A percentile compares a stretch with the other conserved stretches of the same genome.
These are phyloP conservation scores for Rhizophagus prolifer DNA, from an alignment of 192 early-diverging fungal genomes.

Conservation along the genomic window DNA sequence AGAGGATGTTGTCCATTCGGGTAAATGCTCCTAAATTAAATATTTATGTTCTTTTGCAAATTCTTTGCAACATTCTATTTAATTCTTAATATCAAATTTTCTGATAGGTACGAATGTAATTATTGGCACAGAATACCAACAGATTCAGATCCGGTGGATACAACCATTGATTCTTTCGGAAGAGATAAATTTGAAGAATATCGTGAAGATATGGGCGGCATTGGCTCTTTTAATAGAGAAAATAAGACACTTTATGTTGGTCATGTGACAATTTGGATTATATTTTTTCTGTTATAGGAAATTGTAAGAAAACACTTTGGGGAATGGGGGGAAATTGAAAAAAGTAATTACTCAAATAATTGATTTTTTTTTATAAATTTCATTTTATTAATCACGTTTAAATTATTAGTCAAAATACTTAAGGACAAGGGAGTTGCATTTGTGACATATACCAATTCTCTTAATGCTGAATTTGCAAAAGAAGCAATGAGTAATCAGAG, in stretches of 20 bases:
- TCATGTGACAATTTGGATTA: slow-evolving; percentile 36
- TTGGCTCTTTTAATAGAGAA: slow-evolving; percentile 78
- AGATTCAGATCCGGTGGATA: slow-evolving; percentile 46
- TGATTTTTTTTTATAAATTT: neutral
- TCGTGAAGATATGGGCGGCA: slow-evolving; percentile 57
- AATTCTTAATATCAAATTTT: neutral
- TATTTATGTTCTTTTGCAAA: neutral
- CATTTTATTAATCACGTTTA: slow-evolving; percentile 7
- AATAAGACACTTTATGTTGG: slow-evolving; percentile 82
- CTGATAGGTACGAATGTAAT: slow-evolving; percentile 40
- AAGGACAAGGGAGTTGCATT: slow-evolving; percentile 76
- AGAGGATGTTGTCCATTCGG: slow-evolving; percentile 77
- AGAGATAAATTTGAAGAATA: slow-evolving; percentile 69
- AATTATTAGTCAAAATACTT: slow-evolving; percentile 63
- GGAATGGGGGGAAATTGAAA: slow-evolving; percentile 76
- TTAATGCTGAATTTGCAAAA: slow-evolving; percentile 84
- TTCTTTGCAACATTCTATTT: neutral
- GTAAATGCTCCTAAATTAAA: slow-evolving; percentile 32
- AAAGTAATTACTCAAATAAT: slow-evolving; percentile 43
- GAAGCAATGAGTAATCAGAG: slow-evolving; percentile 86
- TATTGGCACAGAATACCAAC: slow-evolving; percentile 56
- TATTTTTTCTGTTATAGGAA: slow-evolving; percentile 25
- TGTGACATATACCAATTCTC: slow-evolving; percentile 69
- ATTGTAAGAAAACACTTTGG: slow-evolving; percentile 65
- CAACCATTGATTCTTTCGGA: slow-evolving; percentile 79